Conservation (phyloP, 2,329 filamentous ascomycete genomes). For the Bipolaris bicolor region DNA sequence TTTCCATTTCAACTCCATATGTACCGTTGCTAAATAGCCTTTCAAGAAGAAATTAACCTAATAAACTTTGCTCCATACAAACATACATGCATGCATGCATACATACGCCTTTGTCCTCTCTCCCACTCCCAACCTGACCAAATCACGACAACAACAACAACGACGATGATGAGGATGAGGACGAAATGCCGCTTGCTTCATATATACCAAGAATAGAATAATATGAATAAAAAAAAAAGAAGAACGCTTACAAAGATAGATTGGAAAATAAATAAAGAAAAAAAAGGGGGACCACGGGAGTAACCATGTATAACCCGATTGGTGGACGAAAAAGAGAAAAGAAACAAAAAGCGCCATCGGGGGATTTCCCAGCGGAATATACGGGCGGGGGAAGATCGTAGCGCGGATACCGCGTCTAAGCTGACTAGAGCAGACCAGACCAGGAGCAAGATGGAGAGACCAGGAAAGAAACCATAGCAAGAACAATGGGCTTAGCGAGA, state of each 20-base stretch:
- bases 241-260: neutral
- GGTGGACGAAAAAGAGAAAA: neutral
- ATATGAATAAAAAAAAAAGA: neutral
- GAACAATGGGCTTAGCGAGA: neutral
- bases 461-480: neutral
- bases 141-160: no score
- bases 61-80: neutral
- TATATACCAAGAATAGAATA: neutral
- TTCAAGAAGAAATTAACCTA: no score
- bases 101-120: neutral
- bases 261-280: neutral
- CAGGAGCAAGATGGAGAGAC: neutral
- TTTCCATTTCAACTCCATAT: no score
- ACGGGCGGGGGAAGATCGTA: neutral
- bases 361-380: no score
- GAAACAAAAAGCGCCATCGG: neutral
- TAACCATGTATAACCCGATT: no score
- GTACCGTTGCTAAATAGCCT: no score
- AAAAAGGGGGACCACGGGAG: no score
- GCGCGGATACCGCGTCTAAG: neutral
- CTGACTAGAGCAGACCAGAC: no score
- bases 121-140: no score
- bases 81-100: neutral
- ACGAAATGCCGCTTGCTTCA: conserved; percentile 5
- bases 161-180: neutral